Conservation (phyloP, 768 basidiomycete genomes). For the Hygrocybe coccinea region DNA sequence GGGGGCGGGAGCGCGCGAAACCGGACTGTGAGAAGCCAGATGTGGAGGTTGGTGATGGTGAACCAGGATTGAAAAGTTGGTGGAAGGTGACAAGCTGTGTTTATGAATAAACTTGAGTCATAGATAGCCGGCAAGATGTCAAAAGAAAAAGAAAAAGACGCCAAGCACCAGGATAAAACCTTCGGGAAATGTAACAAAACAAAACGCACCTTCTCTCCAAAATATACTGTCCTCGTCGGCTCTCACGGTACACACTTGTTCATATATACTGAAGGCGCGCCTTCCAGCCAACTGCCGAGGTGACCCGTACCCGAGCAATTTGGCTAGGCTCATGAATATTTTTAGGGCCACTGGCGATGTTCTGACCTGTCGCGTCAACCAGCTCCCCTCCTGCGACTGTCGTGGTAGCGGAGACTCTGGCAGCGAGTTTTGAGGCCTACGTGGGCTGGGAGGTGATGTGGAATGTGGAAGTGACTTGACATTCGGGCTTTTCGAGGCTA, state of each 20-base stretch:
- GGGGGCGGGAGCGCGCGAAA: conserved; percentile 74
- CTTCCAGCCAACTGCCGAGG: conserved; percentile 57
- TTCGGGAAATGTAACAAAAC: not conserved
- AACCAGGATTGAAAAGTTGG: conserved; percentile 98
- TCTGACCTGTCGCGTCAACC: conserved; percentile 54
- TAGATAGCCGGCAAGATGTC: too few species aligned
- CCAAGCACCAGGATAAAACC: not conserved
- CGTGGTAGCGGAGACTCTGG: too few species aligned
- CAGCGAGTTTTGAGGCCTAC: too few species aligned
- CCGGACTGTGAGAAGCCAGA: conserved; percentile 87
- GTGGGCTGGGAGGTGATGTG: too few species aligned
- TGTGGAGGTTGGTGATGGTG: conserved; percentile 84
- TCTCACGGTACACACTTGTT: conserved; percentile 47
- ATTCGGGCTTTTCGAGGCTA: too few species aligned
- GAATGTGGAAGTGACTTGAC: too few species aligned
- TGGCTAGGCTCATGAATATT: conserved; percentile 45
- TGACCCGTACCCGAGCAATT: conserved; percentile 54
- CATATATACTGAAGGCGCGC: conserved; percentile 55
- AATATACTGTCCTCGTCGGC: conserved; percentile 58
- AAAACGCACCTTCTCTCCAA: conserved; percentile 59
- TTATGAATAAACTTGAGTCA: too few species aligned
- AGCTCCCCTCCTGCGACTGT: conserved; percentile 23
- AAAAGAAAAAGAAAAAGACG: too few species aligned
- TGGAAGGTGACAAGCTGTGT: conserved; percentile 76
- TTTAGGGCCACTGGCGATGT: conserved; percentile 43